phyloP scores from a whole-genome alignment of 2,329 filamentous ascomycete species.

The Fusarium devonianum region DNA sequence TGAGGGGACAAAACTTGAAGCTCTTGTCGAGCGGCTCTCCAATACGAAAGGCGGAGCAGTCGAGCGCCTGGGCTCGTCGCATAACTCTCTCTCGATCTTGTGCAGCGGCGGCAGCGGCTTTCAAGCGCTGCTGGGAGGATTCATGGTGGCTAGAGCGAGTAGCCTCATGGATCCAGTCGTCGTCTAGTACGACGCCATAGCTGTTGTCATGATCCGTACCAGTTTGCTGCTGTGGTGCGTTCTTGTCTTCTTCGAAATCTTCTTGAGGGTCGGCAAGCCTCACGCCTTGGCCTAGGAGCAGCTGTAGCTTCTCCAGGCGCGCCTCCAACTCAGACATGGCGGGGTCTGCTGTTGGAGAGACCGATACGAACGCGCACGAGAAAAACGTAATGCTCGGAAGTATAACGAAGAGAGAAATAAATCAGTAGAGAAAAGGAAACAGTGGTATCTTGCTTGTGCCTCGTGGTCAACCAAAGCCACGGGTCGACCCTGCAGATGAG shows the following conservation, averaged over 20 bases:
- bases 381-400: too few species aligned
- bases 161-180: slow-evolving; percentile 10
- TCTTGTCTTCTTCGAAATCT: background rate
- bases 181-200: slow-evolving; percentile 8
- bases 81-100: slow-evolving; percentile 10
- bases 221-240: background rate
- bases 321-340: slow-evolving; percentile 30
- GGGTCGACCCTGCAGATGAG: background rate
- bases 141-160: background rate
- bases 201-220: background rate
- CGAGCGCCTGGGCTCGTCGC: slow-evolving; percentile 28
- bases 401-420: background rate
- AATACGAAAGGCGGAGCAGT: slow-evolving; percentile 34
- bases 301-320: slow-evolving; percentile 35
- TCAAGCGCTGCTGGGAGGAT: background rate
- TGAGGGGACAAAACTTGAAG: slow-evolving; percentile 58
- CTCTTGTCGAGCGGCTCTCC: slow-evolving; percentile 38
- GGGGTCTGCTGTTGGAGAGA: background rate
- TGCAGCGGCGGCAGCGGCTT: slow-evolving; percentile 4
- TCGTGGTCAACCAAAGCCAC: background rate
- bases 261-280: slow-evolving; percentile 20
- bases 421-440: background rate
- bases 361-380: too few species aligned
- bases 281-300: slow-evolving; percentile 32
- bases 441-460: background rate